Evolutionary conservation across 2,329 filamentous ascomycete species (phyloP), one percentile per base, ranked within the genome.

Genomic region (Sporothrix curviconia): DNA sequence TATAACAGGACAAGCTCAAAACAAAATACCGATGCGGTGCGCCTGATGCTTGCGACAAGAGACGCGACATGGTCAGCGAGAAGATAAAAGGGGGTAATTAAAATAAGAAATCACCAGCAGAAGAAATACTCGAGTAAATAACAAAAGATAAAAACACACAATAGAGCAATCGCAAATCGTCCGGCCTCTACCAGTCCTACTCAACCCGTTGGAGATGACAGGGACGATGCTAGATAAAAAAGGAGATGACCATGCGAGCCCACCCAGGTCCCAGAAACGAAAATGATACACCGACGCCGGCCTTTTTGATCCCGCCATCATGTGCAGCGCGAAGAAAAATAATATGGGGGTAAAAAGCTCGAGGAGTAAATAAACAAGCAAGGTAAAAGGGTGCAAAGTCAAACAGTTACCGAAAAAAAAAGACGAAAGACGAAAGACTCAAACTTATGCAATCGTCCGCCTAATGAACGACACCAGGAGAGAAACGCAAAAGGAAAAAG

Each of bases 221-320:
- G 36, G 46, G 46, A n/a, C n/a, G 12, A 39, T 42, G 14, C 1
- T 11, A 8, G 24, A 28, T 30, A n/a, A 49, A 14, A 37, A 22
- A 36, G 34, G 15, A 42, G 49, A 19, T 36, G 49, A 17, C 54
- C 50, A 58, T 58, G 56, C 42, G 37, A 36, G 11, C 42, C 56
- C 56, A 40, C 32, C 47, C 37, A 36, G 24, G 12, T 44, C 56
- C 50, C 39, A 52, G 14, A 47, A 47, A 34, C n/a, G 24, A 39
- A 17, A 55, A 47, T 19, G 32, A 47, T 37, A 55, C 43, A 49
- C 53, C 53, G 24, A 56, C 53, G 53, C 53, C 53, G 22, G 36
- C 53, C 53, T 56, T 56, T 46, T 56, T 47, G 43, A n/a, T 55
- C 42, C 42, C 52, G 42, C 52, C 40, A 47, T 47, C 51, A 24